A percentile compares a stretch with the other conserved stretches of the same genome.
Evolutionary conservation across 75 land plant genomes (phyloP).

Genomic region (Larix kaempferi): DNA sequence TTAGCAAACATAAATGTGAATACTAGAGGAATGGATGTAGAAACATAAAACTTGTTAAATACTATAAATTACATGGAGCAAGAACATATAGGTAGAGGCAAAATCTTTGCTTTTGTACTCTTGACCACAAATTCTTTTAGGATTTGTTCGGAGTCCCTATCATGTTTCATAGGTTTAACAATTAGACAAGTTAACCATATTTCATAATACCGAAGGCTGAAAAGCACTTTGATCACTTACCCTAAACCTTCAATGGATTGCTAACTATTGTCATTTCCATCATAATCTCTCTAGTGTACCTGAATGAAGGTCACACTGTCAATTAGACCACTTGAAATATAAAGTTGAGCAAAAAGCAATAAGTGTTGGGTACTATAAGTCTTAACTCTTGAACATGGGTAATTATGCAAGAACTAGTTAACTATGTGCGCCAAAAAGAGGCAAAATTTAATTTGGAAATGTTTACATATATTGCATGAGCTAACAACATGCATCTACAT

Average conservation of each 20-base stretch:
- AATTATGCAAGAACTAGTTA: no score
- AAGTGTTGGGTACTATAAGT: neutral
- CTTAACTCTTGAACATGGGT: no score
- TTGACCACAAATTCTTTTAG: conserved; percentile 64
- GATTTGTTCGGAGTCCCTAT: conserved; percentile 58
- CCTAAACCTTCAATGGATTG: conserved; percentile 68
- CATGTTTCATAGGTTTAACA: neutral
- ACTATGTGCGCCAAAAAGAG: no score
- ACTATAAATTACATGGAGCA: neutral
- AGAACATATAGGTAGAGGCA: conserved; percentile 83
- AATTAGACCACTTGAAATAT: neutral
- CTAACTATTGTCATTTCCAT: conserved; percentile 80
- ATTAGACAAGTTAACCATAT: neutral
- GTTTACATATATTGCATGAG: no score
- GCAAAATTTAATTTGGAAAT: no score
- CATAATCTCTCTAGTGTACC: conserved; percentile 92
- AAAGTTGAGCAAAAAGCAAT: neutral
- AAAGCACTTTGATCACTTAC: conserved; percentile 25
- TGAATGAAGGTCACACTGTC: conserved; percentile 14
- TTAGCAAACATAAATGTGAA: conserved; percentile 2
- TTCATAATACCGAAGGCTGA: neutral
- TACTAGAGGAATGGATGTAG: neutral
- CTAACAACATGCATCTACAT: no score
- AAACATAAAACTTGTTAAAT: neutral
- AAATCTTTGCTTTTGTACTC: conserved; percentile 44